These are phyloP conservation scores for Syncephalastrum monosporum DNA, from an alignment of 371 early-diverging fungal species.

Conservation along the genomic window DNA sequence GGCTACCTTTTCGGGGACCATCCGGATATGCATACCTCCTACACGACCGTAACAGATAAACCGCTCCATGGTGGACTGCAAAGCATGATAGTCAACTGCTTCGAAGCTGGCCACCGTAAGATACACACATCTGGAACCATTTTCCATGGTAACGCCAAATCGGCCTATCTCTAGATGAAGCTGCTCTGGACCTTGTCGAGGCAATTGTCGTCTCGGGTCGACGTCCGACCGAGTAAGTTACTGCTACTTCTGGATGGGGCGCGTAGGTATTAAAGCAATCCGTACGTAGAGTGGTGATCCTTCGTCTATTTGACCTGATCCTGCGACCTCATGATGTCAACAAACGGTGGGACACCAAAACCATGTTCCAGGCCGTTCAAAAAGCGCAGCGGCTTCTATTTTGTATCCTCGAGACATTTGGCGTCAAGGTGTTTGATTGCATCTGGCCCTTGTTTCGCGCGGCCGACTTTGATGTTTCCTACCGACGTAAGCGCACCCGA, in stretches of 20 bases:
- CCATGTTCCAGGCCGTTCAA: constrained; percentile 3
- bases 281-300: background rate
- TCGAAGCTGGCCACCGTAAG: too few relatives aligned
- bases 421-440: constrained; percentile 6
- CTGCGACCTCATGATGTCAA: constrained; percentile 3
- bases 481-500: constrained; percentile 5
- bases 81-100: too few relatives aligned
- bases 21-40: too few relatives aligned
- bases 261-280: background rate
- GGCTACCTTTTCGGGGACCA: too few relatives aligned
- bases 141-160: too few relatives aligned
- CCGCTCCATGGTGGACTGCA: too few relatives aligned
- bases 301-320: constrained; percentile 13
- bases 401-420: constrained; percentile 16
- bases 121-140: too few relatives aligned
- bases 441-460: constrained; percentile 11
- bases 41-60: too few relatives aligned
- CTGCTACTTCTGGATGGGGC: too few relatives aligned
- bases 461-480: background rate
- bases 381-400: constrained; percentile 12
- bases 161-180: constrained; percentile 9
- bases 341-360: background rate
- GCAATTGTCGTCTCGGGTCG: constrained; percentile 6
- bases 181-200: constrained; percentile 19
- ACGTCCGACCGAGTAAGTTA: constrained; percentile 17